Conservation (phyloP, 2,329 filamentous ascomycete genomes). For the Emericellopsis atlantica region DNA sequence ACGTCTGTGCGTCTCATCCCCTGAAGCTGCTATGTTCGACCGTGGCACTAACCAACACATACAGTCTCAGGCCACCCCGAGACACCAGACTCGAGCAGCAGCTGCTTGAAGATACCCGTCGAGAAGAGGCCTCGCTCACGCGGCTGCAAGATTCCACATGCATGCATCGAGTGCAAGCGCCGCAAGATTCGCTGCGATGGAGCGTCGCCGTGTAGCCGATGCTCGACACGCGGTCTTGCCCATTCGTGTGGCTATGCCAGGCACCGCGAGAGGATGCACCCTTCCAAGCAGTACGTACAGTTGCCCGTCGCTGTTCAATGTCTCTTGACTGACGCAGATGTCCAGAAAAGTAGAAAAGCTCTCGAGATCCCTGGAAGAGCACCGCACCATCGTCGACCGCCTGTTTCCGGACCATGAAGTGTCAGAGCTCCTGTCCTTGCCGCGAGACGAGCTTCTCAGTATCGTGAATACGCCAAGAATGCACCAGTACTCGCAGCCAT, state of each 20-base stretch:
- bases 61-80: not conserved
- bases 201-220: not conserved
- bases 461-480: not conserved
- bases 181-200: slow-evolving; percentile 4
- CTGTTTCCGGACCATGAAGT: slow-evolving; percentile 1
- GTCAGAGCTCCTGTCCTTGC: not conserved
- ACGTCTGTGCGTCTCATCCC: not conserved
- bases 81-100: too few relatives aligned
- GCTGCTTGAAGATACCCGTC: not conserved
- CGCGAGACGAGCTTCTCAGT: not conserved
- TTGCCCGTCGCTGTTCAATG: too few relatives aligned
- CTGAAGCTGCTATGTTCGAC: not conserved
- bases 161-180: slow-evolving; percentile 1
- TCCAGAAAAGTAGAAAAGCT: not conserved
- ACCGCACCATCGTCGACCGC: not conserved
- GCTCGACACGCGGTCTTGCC: not conserved
- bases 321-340: not conserved
- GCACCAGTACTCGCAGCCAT: not conserved
- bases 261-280: not conserved
- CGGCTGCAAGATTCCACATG: not conserved
- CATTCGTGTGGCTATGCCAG: not conserved
- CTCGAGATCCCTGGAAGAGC: not conserved
- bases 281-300: not conserved
- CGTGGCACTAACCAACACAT: not conserved
- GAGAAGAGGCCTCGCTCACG: not conserved